phyloP scores from a whole-genome alignment of 2,329 filamentous ascomycete species.

The Aspergillus viridinutans region DNA sequence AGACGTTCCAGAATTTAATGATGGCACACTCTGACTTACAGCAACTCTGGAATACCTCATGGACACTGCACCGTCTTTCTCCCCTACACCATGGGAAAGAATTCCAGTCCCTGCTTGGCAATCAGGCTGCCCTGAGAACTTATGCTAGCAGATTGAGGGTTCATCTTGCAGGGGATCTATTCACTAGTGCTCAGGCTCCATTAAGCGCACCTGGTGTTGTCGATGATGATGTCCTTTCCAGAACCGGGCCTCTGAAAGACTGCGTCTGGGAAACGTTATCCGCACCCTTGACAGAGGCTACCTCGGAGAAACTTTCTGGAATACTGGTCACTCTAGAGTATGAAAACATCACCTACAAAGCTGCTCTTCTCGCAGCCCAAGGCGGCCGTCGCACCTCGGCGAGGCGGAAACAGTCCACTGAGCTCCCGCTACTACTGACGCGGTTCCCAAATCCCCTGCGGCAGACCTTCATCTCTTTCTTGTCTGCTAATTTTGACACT shows the following conservation, averaged over 20 bases:
- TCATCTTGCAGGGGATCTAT: conserved; percentile 46
- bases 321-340: conserved; percentile 49
- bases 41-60: conserved; percentile 51
- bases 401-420: conserved; percentile 37
- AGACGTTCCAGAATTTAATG: not conserved
- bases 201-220: conserved; percentile 23
- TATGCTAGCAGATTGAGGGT: conserved; percentile 49
- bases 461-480: conserved; percentile 47
- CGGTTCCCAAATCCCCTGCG: conserved; percentile 49
- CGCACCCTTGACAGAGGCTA: conserved; percentile 22
- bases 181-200: conserved; percentile 44
- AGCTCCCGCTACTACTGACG: conserved; percentile 48
- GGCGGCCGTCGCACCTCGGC: conserved; percentile 8
- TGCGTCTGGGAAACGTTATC: conserved; percentile 44
- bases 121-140: conserved; percentile 34
- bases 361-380: conserved; percentile 45
- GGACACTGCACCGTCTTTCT: conserved; percentile 51
- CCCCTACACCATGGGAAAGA: conserved; percentile 49
- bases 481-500: conserved; percentile 49
- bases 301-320: conserved; percentile 35
- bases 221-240: conserved; percentile 39
- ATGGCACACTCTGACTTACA: conserved; percentile 27
- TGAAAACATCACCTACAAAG: conserved; percentile 47
- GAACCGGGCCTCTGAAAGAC: conserved; percentile 44
- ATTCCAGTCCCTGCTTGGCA: conserved; percentile 30